Base-by-base conservation (phyloP, 2,329 filamentous ascomycete genomes). In the Atkinsonella texensis region DNA sequence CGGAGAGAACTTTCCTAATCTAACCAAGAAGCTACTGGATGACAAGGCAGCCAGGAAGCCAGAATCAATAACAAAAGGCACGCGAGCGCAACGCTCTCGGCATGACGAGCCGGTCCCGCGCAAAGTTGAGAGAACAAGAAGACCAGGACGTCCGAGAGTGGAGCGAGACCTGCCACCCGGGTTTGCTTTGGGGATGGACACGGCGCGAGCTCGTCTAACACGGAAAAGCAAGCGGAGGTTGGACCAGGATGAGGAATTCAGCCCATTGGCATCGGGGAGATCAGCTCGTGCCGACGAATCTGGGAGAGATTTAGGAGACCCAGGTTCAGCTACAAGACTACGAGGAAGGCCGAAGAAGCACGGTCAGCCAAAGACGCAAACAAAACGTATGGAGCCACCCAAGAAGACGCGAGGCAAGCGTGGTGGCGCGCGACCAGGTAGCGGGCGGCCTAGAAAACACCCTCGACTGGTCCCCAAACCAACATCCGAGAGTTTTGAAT, bases 1-100 rank as follows among this genome's bases (percentile, higher is more conserved):
- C 59, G 85, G 85, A 42, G 77, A 83, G 60, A 79, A 82, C 55
- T 84, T 84, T 59, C 78, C 79, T 12, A 81, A 83, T 53, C 63
- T 83, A 52, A 80, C 67, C 6, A 68, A 70, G 62, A 70, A 70
- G 57, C 58, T 70, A 45, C 61, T 70, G 50, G 67, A 70, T 54
- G 60, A 65, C 55, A 68, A 68, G 57, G 65, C 64, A 42, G 63
- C 63, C 54, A 60, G 57, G 46, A 64, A 65, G 52, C 54, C 63
- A 32, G 59, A 55, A 13, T 48, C 48, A 12, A 64, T 62, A 56
- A 31, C 48, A 35, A 62, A 60, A 47, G 48, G 53, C 18, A 52
- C 56, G 3, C 60, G 55, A 41, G 53, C 56, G 33, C 53, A 53
- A 11, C 58, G 54, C 5, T 46, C 51, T 38, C 55, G 57, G 40